Conservation (phyloP, 2,329 filamentous ascomycete species). For the Phialemoniopsis sp. region DNA sequence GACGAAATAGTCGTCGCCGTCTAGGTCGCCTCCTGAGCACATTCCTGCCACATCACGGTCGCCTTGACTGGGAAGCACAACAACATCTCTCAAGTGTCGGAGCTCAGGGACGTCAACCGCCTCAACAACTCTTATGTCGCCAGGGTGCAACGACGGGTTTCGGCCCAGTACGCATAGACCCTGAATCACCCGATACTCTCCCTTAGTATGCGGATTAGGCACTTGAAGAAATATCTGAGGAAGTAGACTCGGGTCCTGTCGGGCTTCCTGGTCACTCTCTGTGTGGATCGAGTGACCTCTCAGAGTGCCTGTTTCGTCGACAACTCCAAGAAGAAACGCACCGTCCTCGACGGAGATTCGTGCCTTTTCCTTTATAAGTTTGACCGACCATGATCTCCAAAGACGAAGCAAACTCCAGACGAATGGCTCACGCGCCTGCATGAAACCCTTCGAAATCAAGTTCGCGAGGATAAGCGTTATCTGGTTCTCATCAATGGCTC, state of each 20-base stretch:
- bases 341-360: conserved; percentile 77
- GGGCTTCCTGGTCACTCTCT: conserved; percentile 32
- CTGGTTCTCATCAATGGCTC: conserved; percentile 81
- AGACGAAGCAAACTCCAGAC: conserved; percentile 72
- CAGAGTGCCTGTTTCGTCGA: conserved; percentile 78
- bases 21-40: conserved; percentile 93
- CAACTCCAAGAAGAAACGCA: conserved; percentile 81
- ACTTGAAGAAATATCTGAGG: conserved; percentile 91
- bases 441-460: conserved; percentile 79
- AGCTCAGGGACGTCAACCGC: conserved; percentile 75
- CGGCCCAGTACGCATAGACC: conserved; percentile 81
- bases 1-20: conserved; percentile 93
- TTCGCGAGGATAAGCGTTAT: conserved; percentile 69
- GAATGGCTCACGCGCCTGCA: conserved; percentile 72
- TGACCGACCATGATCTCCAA: conserved; percentile 87
- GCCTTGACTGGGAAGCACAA: conserved; percentile 66
- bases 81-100: conserved; percentile 74
- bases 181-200: conserved; percentile 57
- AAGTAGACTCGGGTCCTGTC: conserved; percentile 40
- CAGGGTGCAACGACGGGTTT: conserved; percentile 91
- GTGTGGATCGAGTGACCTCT: conserved; percentile 56
- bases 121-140: conserved; percentile 82
- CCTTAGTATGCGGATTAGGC: conserved; percentile 43
- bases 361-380: conserved; percentile 88
- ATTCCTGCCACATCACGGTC: conserved; percentile 75